Evolutionary conservation across 108 stramenopile species (phyloP).

Genomic region (Nitzschia putrida): DNA sequence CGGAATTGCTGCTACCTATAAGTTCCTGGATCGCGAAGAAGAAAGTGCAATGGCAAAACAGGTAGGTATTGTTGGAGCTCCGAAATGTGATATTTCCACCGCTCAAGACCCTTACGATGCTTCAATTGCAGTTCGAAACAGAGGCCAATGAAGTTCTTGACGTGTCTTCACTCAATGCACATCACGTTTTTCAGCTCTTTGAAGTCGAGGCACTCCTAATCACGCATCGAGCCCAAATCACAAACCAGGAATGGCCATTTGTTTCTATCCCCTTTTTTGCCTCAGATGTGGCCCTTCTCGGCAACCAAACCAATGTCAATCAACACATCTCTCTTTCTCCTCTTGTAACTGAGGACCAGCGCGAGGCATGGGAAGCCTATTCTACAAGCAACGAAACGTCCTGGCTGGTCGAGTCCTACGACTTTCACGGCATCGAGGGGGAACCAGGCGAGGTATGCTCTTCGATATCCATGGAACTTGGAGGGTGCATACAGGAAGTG

Average conservation of each 20-base stretch:
- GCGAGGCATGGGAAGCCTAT: constrained; percentile 4
- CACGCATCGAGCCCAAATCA: background rate
- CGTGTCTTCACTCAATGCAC: constrained; percentile 4
- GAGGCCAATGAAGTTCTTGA: background rate
- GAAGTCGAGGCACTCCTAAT: constrained; percentile 7
- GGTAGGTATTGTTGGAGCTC: no score
- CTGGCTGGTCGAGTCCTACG: background rate
- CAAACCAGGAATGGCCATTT: constrained; percentile 22
- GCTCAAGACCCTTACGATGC: no score
- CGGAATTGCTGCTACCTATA: background rate
- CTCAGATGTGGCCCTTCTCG: background rate
- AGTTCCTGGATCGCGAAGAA: background rate
- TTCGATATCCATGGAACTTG: background rate
- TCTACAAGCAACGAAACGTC: background rate
- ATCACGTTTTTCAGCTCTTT: background rate
- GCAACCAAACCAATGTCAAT: background rate
- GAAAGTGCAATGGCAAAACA: background rate
- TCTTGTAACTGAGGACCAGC: background rate
- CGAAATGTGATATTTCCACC: no score
- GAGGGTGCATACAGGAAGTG: background rate
- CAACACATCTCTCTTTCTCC: background rate
- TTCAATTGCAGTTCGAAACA: constrained; percentile 1
- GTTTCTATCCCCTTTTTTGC: constrained; percentile 25
- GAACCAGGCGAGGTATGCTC: background rate
- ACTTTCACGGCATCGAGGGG: background rate